Evolutionary conservation across 345 rosid genomes (phyloP), one percentile per base, ranked within the genome.

Genomic region (Populus alba): DNA sequence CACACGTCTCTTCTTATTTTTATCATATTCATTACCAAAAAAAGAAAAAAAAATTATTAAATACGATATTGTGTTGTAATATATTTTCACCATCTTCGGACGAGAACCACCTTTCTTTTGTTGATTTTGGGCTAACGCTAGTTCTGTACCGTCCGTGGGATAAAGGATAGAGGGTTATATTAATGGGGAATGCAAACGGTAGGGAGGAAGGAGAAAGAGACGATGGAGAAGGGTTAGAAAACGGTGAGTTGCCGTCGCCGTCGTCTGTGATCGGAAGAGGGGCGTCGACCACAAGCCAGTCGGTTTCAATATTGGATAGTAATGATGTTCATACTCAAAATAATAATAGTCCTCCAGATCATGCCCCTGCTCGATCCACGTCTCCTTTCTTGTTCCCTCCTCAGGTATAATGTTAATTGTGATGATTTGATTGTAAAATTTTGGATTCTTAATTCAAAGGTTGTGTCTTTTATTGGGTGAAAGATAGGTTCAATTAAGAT

Each of bases 121-220:
- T 10, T 53, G 59, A 53, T 53, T 47, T 18, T 53, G 9, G 59
- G 65, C 11, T 59, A 59, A 59, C 65, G 2, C 5, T 59, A 59
- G 29, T n/a, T 23, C 65, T 59, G 65, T 1, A 59, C 15, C 25
- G 15, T 23, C 4, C 65, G 13, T n/a, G 65, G 65, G 37, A 3
- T 20, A n/a, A 9, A 63, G 69, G 70, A 33, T 57, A 70, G 49
- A 12, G 57, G 16, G 23, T n/a, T n/a, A 9, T 59, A 41, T 37
- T 39, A 74, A 95, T 95, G 98, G 97, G 98, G 25, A 95, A 95
- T 86, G 92, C 90, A 13, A 93, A 84, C 79, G 98, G 91, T 17
- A 90, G 89, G 82, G 95, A 87, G 77, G 90, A 81, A 27, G 83
- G 77, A 49, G 81, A 59, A 25, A 59, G 89, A 83, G 83, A 88